phyloP scores from a whole-genome alignment of 208 protist species.

The Acanthamoeba triangularis region DNA sequence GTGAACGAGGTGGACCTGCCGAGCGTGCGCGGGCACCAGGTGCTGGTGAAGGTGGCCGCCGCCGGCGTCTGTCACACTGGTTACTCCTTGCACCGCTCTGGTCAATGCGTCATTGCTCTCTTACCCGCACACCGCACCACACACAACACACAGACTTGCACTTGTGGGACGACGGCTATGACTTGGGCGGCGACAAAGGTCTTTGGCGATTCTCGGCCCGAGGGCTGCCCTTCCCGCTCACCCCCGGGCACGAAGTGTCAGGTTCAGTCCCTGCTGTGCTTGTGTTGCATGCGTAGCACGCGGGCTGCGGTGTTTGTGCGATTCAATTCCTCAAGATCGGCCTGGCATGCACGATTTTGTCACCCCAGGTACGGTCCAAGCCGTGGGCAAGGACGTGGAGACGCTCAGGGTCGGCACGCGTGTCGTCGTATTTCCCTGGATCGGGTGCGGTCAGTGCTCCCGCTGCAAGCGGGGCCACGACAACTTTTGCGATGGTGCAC shows the following conservation, averaged over 20 bases:
- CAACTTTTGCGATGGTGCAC: conserved; percentile 59
- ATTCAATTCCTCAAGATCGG: background rate
- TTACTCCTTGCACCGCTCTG: background rate
- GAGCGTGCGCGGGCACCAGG: background rate
- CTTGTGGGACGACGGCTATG: conserved; percentile 67
- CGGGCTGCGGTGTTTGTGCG: no score
- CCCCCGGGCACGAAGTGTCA: conserved; percentile 54
- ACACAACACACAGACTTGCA: background rate
- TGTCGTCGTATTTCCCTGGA: conserved; percentile 54
- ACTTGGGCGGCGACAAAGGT: conserved; percentile 7
- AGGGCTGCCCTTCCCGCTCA: conserved; percentile 3
- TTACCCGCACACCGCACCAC: background rate
- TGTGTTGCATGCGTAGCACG: background rate
- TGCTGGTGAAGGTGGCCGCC: conserved; percentile 47
- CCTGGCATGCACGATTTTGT: background rate
- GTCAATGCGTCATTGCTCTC: background rate
- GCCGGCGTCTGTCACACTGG: conserved; percentile 60
- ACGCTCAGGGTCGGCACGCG: background rate
- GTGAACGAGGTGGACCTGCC: conserved; percentile 31
- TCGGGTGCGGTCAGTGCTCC: conserved; percentile 44
- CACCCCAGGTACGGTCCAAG: background rate
- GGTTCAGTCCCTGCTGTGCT: background rate
- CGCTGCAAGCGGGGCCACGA: conserved; percentile 46
- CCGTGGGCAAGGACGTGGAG: conserved; percentile 21
- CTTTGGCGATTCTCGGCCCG: conserved; percentile 42